phyloP scores from a whole-genome alignment of 768 basidiomycete genomes.

The Leccinum longicurvipes region DNA sequence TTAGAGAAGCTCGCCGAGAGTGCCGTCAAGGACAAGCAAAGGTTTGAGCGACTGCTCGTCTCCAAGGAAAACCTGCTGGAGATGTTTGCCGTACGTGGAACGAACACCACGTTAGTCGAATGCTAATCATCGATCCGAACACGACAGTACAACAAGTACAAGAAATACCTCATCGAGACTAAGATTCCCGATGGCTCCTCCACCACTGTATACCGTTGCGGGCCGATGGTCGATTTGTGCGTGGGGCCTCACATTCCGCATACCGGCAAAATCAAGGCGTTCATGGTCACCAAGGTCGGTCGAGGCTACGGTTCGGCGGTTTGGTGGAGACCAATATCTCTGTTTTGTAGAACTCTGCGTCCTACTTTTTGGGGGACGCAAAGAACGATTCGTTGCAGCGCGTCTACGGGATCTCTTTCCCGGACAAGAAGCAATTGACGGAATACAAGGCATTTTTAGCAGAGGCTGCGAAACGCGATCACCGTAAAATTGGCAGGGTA shows the following conservation, averaged over 20 bases:
- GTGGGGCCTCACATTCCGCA: conserved; percentile 97
- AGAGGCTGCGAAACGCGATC: conserved; percentile 98
- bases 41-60: conserved; percentile 90
- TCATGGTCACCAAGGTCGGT: conserved; percentile 90
- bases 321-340: background rate
- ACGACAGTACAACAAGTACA: conserved; percentile 97
- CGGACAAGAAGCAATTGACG: conserved; percentile 90
- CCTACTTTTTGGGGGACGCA: conserved; percentile 94
- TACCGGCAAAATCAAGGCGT: conserved; percentile 95
- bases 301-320: background rate
- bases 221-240: conserved; percentile 97
- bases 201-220: conserved; percentile 97
- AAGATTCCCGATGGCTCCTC: conserved; percentile 96
- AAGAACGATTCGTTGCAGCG: conserved; percentile 94
- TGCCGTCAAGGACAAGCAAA: conserved; percentile 95
- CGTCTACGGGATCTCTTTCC: conserved; percentile 98
- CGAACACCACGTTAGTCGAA: background rate
- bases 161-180: conserved; percentile 89
- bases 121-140: conserved; percentile 5
- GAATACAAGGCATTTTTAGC: conserved; percentile 96
- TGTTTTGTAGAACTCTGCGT: conserved; percentile 80
- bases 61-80: conserved; percentile 93
- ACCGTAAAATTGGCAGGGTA: conserved; percentile 90
- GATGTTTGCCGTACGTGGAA: conserved; percentile 83
- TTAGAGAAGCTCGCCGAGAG: conserved; percentile 86